Evolutionary conservation across 106 monocot genomes (phyloP), one percentile per base, ranked within the genome.

Genomic region (Xerophyta viscosa): DNA sequence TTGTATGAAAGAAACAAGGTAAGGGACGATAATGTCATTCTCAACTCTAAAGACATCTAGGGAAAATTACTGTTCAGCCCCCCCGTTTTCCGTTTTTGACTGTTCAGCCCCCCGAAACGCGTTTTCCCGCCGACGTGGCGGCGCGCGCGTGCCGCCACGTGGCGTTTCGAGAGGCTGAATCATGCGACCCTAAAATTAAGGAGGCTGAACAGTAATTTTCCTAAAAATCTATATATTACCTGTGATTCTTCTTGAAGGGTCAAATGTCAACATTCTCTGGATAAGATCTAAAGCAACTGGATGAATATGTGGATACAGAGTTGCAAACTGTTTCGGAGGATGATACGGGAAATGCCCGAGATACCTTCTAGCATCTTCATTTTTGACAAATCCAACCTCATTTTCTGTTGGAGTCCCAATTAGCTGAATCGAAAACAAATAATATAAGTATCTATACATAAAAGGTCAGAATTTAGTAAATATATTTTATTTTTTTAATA

Each of bases 261-360:
- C 75, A 63, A 99, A 99, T 41, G 82, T 91, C 45, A 99, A 45
- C 86, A 99, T 99, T 33, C 67, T 77, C 61, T 86, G 80, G 14
- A 86, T 58, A 33, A 99, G 90, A 60, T 99, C 83, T 29, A 99
- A 29, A 13, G 98, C 98, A 12, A 51, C 74, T 17, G 86, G 86
- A 57, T 70, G 46, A 27, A 99, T 56, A 59, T 72, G 86, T 27
- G 90, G 90, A 53, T 74, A 99, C 20, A 72, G 47, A 31, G 5
- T 61, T 17, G 68, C 56, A 29, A 99, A 86, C 27, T 74, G 55
- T 46, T 77, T 72, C 5, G 82, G 65, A 20, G 79, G 74, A 57
- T 61, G 73, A 28, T 41, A 37, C 27, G 86, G 86, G 10, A 99
- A 61, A 70, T 99, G 86, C 37, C 90, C 68, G 24, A 99, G 77